These are phyloP conservation scores for Drechmeria coniospora DNA, from an alignment of 2,329 filamentous ascomycete species.

Conservation along the genomic window DNA sequence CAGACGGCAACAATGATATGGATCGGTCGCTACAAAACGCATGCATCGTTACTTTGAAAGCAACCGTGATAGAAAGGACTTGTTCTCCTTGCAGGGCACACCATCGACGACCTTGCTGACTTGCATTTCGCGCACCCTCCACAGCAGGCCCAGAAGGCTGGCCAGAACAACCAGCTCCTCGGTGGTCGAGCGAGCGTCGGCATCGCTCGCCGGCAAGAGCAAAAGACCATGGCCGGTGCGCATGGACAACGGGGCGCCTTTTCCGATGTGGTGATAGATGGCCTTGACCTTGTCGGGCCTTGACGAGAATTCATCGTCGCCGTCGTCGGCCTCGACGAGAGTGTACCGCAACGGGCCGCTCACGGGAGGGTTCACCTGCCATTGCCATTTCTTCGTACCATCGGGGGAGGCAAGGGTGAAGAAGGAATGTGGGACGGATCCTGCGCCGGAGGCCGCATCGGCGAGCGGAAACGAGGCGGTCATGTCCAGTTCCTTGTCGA, in stretches of 20 bases:
- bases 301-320: neutral
- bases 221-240: neutral
- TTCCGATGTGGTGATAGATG: slow-evolving; percentile 1
- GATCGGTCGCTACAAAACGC: too few relatives aligned
- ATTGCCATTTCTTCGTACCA: slow-evolving; percentile 1
- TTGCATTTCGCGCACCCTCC: slow-evolving; percentile 1
- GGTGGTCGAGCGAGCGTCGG: neutral
- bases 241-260: neutral
- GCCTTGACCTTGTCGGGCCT: neutral
- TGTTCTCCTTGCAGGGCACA: too few relatives aligned
- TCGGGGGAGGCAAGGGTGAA: neutral
- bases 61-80: too few relatives aligned
- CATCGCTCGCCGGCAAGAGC: neutral
- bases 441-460: neutral
- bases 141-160: slow-evolving; percentile 1
- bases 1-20: too few relatives aligned
- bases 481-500: neutral
- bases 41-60: too few relatives aligned
- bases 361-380: slow-evolving; percentile 1
- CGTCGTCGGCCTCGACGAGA: neutral
- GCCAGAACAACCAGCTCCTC: neutral
- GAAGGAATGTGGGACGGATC: neutral
- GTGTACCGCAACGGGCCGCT: slow-evolving; percentile 1
- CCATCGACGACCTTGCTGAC: too few relatives aligned
- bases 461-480: neutral